Base-by-base conservation (phyloP, 163 green algal species). In the Scenedesmus sp. region DNA sequence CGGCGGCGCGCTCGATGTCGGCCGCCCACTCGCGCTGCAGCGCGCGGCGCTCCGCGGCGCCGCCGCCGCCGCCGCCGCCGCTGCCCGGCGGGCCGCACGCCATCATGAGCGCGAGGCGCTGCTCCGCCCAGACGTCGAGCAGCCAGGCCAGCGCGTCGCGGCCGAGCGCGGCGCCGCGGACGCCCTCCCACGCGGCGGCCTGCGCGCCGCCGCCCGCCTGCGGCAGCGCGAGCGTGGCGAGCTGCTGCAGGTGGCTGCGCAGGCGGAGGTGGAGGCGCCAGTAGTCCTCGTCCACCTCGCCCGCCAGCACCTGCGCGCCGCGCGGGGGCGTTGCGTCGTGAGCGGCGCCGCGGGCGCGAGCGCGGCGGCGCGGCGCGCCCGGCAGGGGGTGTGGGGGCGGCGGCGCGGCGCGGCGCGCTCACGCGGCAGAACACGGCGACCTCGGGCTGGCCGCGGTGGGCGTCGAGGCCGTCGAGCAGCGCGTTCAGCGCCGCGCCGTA, bases 231-330 rank as follows among this genome's bases (percentile, higher is more conserved):
- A 26, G 6, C 31, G 33, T 17, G 4, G 45, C 54, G 17, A 77
- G 39, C 39, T 29, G 54, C 54, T 77, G 53, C 69, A 77, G 33
- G 20, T 67, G 33, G 13, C 11, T 47, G 24, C 54, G 44, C 29
- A 66, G 3, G 18, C 22, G 14, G 24, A 77, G 69, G 20, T 67
- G 54, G 53, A 60, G 69, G n/a, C 67, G 53, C n/a, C 64, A 77
- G n/a, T 66, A 66, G 39, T 77, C 69, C 20, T 77, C 69, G 48
- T 77, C 54, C 26, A 77, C 36, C n/a, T 69, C 69, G 5, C 36
- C 50, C 56, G 33, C 24, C 18, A 77, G 42, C 39, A 77, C 47
- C 69, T 77, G 58, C 39, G 10, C n/a, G n/a, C n/a, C n/a, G n/a
- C n/a, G n/a, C n/a, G n/a, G n/a, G n/a, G n/a, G n/a, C n/a, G n/a